Evolutionary conservation across 1,284 basidiomycete genomes (phyloP).

Genomic region (Fomitopsis betulina): DNA sequence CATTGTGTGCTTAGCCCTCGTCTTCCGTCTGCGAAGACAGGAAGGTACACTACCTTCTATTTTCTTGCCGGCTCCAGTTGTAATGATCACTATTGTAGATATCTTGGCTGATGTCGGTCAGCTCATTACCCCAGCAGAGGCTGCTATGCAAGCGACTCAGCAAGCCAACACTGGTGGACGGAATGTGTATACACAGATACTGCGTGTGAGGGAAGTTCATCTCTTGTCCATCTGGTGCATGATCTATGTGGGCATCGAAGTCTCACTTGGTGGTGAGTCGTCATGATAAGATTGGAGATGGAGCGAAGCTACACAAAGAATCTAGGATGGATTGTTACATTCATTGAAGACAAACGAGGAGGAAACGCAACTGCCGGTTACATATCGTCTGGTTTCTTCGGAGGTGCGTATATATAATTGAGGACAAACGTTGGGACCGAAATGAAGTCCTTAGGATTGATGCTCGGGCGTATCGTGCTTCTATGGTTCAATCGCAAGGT

Average conservation of each 20-base stretch:
- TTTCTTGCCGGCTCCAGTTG: neutral
- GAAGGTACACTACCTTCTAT: slow-evolving; percentile 33
- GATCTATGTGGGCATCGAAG: slow-evolving; percentile 65
- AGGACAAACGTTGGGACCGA: neutral
- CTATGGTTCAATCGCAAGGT: slow-evolving; percentile 58
- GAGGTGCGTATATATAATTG: slow-evolving; percentile 14
- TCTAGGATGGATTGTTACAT: slow-evolving; percentile 62
- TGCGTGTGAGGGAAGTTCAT: slow-evolving; percentile 48
- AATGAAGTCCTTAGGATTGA: slow-evolving; percentile 39
- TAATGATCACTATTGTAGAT: slow-evolving; percentile 9
- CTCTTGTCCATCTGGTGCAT: slow-evolving; percentile 56
- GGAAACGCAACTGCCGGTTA: slow-evolving; percentile 30
- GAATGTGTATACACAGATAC: slow-evolving; percentile 50
- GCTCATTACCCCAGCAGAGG: slow-evolving; percentile 29
- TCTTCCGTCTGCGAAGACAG: slow-evolving; percentile 51
- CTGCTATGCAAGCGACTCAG: slow-evolving; percentile 10
- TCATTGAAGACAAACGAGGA: slow-evolving; percentile 34
- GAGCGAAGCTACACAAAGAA: neutral
- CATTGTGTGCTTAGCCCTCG: slow-evolving; percentile 34
- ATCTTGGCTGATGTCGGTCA: slow-evolving; percentile 35
- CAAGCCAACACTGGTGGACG: slow-evolving; percentile 19
- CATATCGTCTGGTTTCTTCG: slow-evolving; percentile 34
- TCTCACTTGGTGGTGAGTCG: slow-evolving; percentile 52
- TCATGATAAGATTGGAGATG: neutral
- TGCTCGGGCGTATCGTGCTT: slow-evolving; percentile 49